Base-by-base conservation (phyloP, 331 rosid species). In the Arachis monticola region DNA sequence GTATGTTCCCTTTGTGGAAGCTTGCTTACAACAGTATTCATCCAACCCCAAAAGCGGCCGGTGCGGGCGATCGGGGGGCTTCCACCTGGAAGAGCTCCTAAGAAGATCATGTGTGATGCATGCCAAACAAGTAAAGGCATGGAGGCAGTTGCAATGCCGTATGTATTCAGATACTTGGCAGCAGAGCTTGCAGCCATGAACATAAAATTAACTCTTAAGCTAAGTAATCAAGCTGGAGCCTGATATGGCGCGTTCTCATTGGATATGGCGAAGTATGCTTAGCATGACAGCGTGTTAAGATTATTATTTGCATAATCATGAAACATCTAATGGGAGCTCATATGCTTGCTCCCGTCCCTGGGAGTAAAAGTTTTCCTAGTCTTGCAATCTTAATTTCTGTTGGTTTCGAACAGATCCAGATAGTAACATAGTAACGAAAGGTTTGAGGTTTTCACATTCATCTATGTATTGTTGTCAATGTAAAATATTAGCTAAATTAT, bases 71-170 rank as follows among this genome's bases (percentile, higher is more conserved):
- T 87, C 10, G 87, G 83, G 0, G 99, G 97, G 61, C 73, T 95
- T 8, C 97, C 99, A 0, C 89, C 96, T 0, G 82, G 85, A 57
- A 84, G 80, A 77, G 83, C 92, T 41, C 77, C 82, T 0, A 92
- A 75, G 80, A 88, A 85, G 75, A 93, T 90, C 52, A 67, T 50
- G 1, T 95, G 97, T 73, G 88, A 85, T 67, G 81, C 92, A 77
- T 95, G 99, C 77, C 85, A 85, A 67, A 75, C 97, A 0, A 77
- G 97, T 75, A 87, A 77, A 80, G 99, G 99, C 72, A 92, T 92
- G 97, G 99, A 87, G 80, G 88, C 91, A 1, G 97, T 95, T 1
- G 97, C 99, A 11, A 92, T 95, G 97, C 99, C 99, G 5, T 95
- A 80, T 57, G 92, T 95, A 32, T 95, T 95, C 56, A 84, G 93